phyloP scores from a whole-genome alignment of 257 asterid genomes.

The Penstemon eatonii region DNA sequence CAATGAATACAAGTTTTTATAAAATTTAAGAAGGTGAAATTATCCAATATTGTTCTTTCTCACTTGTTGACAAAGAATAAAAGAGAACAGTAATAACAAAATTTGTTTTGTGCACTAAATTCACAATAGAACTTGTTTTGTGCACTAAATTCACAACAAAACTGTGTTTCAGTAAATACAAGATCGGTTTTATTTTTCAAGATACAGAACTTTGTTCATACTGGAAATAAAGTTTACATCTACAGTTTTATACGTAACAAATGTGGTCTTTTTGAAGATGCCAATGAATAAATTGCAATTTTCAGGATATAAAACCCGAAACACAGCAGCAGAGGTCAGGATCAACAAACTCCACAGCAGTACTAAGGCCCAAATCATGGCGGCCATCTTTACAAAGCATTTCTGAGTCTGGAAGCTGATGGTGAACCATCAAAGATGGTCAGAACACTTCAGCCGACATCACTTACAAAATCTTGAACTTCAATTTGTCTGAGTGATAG shows the following conservation, averaged over 20 bases:
- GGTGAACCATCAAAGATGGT: neutral
- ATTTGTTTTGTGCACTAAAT: neutral
- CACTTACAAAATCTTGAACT: slow-evolving; percentile 10
- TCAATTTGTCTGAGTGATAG: slow-evolving; percentile 4
- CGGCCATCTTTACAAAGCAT: slow-evolving; percentile 62
- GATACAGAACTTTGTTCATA: neutral
- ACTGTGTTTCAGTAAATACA: neutral
- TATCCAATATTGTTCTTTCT: neutral
- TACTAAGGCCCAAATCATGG: slow-evolving; percentile 44
- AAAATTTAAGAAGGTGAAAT: no score
- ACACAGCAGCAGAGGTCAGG: slow-evolving; percentile 39
- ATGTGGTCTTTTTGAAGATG: neutral
- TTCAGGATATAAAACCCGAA: slow-evolving; percentile 35
- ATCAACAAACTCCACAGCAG: slow-evolving; percentile 26
- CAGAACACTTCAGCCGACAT: no score
- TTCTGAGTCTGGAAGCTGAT: slow-evolving; percentile 42
- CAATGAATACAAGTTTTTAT: no score
- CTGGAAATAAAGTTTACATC: neutral
- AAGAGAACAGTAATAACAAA: neutral
- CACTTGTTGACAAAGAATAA: neutral
- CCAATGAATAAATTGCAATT: neutral
- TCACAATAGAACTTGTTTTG: neutral
- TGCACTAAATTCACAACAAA: neutral
- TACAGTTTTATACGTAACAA: neutral
- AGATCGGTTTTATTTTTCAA: neutral